Evolutionary conservation across 352 stramenopile species (phyloP), one percentile per base, ranked within the genome.

Genomic region (Globisporangium cylindrosporum): DNA sequence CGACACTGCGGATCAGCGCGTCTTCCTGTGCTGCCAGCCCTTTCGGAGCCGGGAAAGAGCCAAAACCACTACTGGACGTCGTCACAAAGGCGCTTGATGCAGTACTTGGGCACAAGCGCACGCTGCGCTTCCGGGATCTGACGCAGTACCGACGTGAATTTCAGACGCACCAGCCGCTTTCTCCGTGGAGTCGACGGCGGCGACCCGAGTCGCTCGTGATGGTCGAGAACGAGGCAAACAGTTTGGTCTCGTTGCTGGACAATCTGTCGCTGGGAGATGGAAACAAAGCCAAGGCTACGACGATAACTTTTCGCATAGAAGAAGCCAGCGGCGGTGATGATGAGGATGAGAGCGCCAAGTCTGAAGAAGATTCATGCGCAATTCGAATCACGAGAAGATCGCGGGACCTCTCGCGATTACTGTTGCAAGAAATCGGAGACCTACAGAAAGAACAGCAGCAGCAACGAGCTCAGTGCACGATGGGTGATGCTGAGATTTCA

Each of bases 61-160:
- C 34, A 15, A 58, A 56, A 0, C 53, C 58, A 9, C 41, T 72
- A 22, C 48, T 79, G 18, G 34, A 60, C 2, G 66, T 65, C 18
- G 34, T 79, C 3, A 61, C 68, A 6, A 49, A 59, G 4, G 64
- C 69, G 10, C 66, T 83, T 5, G 67, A 81, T 24, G 10, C 9
- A 6, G 32, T 79, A 0, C 29, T 69, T 3, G 27, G 7, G 2
- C 22, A 59, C 2, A 15, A 64, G 24, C 67, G 74, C 0, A 70
- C 62, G 22, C 67, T 83, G 14, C 59, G 69, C 8, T 76, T 83
- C 38, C 72, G 76, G 0, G 76, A 83, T 46, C 43, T 81, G 15
- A 66, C 59, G 8, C 66, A 70, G n/a, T 83, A 83, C 43, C 66
- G 74, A 18, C 69, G 67, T 25, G 76, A 83, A 41, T 70, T 74